These are phyloP conservation scores for Wickerhamomyces xylosicus DNA, from an alignment of 805 yeast genomes.

Conservation along the genomic window DNA sequence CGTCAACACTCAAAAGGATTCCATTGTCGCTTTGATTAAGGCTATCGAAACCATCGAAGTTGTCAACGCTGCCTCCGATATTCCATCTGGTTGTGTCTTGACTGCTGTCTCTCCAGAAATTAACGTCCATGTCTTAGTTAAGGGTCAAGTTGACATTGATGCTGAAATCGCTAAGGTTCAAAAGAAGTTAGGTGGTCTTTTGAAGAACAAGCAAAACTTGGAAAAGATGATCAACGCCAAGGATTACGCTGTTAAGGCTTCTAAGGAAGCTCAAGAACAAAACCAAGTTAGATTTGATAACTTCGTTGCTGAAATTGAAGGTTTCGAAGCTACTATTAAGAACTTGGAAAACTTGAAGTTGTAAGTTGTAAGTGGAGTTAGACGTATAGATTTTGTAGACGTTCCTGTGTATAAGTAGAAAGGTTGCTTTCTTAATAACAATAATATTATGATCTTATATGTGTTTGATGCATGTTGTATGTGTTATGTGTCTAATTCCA, in stretches of 20 bases:
- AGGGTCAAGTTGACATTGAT: constrained; percentile 90
- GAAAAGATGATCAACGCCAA: constrained; percentile 59
- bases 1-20: constrained; percentile 62
- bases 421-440: no score
- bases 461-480: no score
- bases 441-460: no score
- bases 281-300: constrained; percentile 61
- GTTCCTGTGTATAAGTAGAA: no score
- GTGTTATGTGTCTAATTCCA: no score
- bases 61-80: constrained; percentile 39
- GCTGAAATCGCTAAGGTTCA: constrained; percentile 79
- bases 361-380: constrained; percentile 12
- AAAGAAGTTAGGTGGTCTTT: constrained; percentile 62
- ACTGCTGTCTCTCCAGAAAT: constrained; percentile 72
- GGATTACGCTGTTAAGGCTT: constrained; percentile 84
- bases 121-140: constrained; percentile 82
- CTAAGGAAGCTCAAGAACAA: constrained; percentile 67
- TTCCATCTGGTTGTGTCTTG: constrained; percentile 88
- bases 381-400: neutral
- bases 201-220: constrained; percentile 47
- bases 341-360: constrained; percentile 75
- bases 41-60: constrained; percentile 72
- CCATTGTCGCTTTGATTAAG: constrained; percentile 87
- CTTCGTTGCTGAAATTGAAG: constrained; percentile 78
- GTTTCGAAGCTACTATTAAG: constrained; percentile 75